phyloP scores from a whole-genome alignment of 169 alveolate genomes.

The Toxoplasma gondii region DNA sequence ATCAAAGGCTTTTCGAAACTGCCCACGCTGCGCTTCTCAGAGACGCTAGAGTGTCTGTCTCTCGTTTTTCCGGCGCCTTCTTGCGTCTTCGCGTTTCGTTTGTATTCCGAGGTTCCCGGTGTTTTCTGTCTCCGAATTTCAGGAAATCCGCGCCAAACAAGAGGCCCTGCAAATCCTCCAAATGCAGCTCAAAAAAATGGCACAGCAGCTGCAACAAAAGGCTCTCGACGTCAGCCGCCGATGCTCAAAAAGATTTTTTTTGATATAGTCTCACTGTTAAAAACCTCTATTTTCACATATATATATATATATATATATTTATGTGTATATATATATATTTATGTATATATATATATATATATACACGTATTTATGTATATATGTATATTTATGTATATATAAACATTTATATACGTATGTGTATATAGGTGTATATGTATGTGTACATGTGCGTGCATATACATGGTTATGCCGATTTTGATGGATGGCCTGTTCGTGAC shows the following conservation, averaged over 20 bases:
- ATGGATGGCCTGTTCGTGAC: too few relatives aligned
- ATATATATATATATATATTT: too few relatives aligned
- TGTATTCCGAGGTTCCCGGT: neutral
- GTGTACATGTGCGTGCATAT: neutral
- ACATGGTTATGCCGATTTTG: too few relatives aligned
- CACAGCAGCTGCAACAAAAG: conserved; percentile 38
- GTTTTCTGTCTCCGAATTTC: neutral
- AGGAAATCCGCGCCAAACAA: neutral
- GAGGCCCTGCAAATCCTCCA: conserved; percentile 32
- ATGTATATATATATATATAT: too few relatives aligned
- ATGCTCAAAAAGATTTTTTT: too few relatives aligned
- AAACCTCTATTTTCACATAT: neutral
- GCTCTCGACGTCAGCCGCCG: conserved; percentile 15
- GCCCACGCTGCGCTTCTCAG: too few relatives aligned
- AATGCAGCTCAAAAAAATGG: conserved; percentile 1
- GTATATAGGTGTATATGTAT: neutral
- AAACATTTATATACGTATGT: neutral
- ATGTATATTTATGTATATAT: neutral
- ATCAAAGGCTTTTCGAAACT: too few relatives aligned
- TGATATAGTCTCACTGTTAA: too few relatives aligned
- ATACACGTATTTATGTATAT: neutral
- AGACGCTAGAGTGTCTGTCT: too few relatives aligned
- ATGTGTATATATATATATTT: too few relatives aligned
- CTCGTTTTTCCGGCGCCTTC: too few relatives aligned
- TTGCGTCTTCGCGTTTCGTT: neutral